These are phyloP conservation scores for Lactarius deliciosus DNA, from an alignment of 768 basidiomycete species.

Conservation along the genomic window DNA sequence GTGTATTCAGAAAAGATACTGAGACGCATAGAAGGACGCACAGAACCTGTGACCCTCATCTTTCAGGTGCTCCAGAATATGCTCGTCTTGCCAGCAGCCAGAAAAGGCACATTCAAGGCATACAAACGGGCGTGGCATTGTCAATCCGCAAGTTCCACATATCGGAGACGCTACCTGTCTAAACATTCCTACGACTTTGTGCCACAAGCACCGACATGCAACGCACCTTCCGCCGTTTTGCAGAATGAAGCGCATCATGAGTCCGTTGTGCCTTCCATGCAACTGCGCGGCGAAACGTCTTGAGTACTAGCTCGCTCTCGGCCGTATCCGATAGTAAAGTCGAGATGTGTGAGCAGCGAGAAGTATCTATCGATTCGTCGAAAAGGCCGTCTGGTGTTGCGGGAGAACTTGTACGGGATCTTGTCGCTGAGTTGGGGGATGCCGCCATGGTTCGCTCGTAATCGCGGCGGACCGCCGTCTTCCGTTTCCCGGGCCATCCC, in stretches of 20 bases:
- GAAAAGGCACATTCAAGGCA: conserved; percentile 71
- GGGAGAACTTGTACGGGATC: conserved; percentile 20
- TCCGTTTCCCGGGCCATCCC: background rate
- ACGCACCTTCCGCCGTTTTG: conserved; percentile 67
- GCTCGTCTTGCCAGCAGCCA: conserved; percentile 67
- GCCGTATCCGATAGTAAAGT: conserved; percentile 39
- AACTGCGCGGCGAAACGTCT: conserved; percentile 54
- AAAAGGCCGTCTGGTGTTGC: conserved; percentile 21
- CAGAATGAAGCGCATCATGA: conserved; percentile 47
- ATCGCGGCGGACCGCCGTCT: conserved; percentile 16
- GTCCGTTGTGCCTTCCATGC: conserved; percentile 53
- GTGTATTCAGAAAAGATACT: background rate
- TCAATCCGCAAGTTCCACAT: conserved; percentile 57
- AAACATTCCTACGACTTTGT: conserved; percentile 1
- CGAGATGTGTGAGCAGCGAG: conserved; percentile 45
- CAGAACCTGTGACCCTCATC: conserved; percentile 63
- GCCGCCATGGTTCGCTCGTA: conserved; percentile 9
- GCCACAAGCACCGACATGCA: background rate
- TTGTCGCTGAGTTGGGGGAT: conserved; percentile 21
- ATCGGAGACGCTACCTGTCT: conserved; percentile 55
- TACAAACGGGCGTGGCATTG: conserved; percentile 63
- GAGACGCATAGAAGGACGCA: conserved; percentile 39
- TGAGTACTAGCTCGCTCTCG: conserved; percentile 36
- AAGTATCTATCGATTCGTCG: conserved; percentile 16
- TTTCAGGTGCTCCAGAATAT: conserved; percentile 57